A percentile compares a stretch with the other conserved stretches of the same genome.
Evolutionary conservation across 108 stramenopile genomes (phyloP).

Genomic region (Cyclotella choctawhatcheeana): DNA sequence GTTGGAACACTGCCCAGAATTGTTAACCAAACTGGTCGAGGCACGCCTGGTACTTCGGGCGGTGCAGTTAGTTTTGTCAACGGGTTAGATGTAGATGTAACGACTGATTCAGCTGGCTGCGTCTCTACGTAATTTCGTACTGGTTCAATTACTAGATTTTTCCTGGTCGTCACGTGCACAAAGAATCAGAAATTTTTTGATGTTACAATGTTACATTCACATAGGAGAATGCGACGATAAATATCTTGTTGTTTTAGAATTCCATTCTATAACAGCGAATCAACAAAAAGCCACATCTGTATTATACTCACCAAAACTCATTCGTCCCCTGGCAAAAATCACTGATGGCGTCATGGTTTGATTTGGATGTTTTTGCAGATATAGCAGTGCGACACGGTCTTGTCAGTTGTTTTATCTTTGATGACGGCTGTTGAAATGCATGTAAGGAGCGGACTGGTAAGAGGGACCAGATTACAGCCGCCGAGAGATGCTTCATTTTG

Average conservation of each 20-base stretch:
- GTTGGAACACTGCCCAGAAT: constrained; percentile 69
- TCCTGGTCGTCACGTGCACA: constrained; percentile 9
- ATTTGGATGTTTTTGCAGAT: not conserved
- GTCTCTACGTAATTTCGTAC: constrained; percentile 61
- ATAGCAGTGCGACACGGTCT: not conserved
- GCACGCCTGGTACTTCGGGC: constrained; percentile 66
- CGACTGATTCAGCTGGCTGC: constrained; percentile 40
- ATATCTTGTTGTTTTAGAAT: no score
- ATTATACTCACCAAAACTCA: constrained; percentile 48
- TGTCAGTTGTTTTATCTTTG: not conserved
- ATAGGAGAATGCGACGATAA: no score
- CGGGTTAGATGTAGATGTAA: constrained; percentile 41
- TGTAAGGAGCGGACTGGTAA: not conserved
- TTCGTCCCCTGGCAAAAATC: constrained; percentile 69
- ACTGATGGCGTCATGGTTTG: constrained; percentile 25
- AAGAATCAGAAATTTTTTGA: not conserved
- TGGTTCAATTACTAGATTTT: constrained; percentile 55
- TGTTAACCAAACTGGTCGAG: constrained; percentile 72
- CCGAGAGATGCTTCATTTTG: constrained; percentile 4
- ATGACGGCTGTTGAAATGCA: constrained; percentile 2
- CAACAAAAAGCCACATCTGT: no score
- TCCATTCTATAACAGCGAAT: no score
- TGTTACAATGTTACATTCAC: no score
- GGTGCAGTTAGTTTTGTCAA: constrained; percentile 58
- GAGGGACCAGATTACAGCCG: not conserved